Percentiles rank a stretch among this genome's conserved stretches.
Evolutionary conservation across 2,329 filamentous ascomycete genomes (phyloP).

Genomic region (Xylaria digitata): DNA sequence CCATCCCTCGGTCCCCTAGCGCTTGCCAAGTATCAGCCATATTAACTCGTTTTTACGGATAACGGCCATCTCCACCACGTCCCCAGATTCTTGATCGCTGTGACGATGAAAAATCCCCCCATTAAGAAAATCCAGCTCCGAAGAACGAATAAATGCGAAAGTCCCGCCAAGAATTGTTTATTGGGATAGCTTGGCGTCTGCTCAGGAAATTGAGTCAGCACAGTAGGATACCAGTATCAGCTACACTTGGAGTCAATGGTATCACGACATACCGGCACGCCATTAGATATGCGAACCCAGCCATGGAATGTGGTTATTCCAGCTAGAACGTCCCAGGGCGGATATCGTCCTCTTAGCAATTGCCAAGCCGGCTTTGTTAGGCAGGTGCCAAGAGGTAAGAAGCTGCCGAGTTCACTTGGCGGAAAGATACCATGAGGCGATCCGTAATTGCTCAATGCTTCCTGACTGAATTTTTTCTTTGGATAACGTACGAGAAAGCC

Average conservation of each 20-base stretch:
- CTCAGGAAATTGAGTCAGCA: not conserved
- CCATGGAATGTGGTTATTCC: not conserved
- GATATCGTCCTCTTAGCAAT: slow-evolving; percentile 23
- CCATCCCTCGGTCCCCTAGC: not conserved
- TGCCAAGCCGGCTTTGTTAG: slow-evolving; percentile 33
- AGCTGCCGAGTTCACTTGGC: slow-evolving; percentile 29
- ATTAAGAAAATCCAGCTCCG: not conserved
- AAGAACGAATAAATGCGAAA: not conserved
- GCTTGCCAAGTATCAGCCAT: not conserved
- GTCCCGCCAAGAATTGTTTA: not conserved
- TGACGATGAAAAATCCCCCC: not conserved
- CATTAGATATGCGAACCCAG: slow-evolving; percentile 12
- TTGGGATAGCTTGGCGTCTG: not conserved
- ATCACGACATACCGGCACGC: slow-evolving; percentile 19
- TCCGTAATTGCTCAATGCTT: slow-evolving; percentile 1
- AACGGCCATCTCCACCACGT: not conserved
- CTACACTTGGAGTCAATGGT: not conserved
- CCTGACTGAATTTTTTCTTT: not conserved
- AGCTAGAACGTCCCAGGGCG: slow-evolving; percentile 26
- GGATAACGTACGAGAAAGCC: not conserved
- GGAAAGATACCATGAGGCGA: slow-evolving; percentile 19
- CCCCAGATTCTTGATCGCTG: not conserved
- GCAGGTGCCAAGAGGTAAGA: slow-evolving; percentile 35
- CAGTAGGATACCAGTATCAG: not conserved
- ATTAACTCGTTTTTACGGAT: not conserved